Percentiles rank a stretch among this genome's conserved stretches.
Evolutionary conservation across 148 eudicot species (phyloP).

Genomic region (Dysphania ambrosioides): DNA sequence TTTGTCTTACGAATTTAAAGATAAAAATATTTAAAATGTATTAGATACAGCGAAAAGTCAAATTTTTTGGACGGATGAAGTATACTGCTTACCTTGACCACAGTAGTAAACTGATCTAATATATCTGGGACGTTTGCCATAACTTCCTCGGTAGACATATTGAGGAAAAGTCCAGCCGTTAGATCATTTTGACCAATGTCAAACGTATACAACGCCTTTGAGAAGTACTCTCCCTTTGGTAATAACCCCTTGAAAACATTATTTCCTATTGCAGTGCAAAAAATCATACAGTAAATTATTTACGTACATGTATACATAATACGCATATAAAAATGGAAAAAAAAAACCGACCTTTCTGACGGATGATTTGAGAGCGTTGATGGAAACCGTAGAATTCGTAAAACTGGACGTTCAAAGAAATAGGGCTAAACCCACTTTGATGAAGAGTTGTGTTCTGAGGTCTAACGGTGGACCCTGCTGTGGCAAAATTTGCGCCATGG

Average conservation of each 20-base stretch:
- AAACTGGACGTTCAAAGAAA: slow-evolving; percentile 65
- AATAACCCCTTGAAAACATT: slow-evolving; percentile 44
- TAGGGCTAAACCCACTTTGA: slow-evolving; percentile 74
- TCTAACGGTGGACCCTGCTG: slow-evolving; percentile 82
- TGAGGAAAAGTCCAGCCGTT: slow-evolving; percentile 55
- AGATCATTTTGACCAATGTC: slow-evolving; percentile 94
- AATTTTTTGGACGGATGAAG: no score
- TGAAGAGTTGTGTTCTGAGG: slow-evolving; percentile 68
- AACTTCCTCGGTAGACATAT: slow-evolving; percentile 68
- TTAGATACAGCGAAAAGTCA: no score
- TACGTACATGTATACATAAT: no score
- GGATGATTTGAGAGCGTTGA: slow-evolving; percentile 64
- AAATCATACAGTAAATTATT: no score
- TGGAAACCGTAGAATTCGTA: slow-evolving; percentile 68
- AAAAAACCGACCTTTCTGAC: slow-evolving; percentile 40
- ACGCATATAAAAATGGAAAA: neutral
- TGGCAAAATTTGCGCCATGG: slow-evolving; percentile 91
- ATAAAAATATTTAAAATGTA: no score
- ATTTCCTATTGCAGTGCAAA: slow-evolving; percentile 35
- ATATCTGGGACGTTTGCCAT: slow-evolving; percentile 60
- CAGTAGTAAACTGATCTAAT: slow-evolving; percentile 47
- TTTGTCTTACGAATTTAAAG: no score
- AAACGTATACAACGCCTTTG: slow-evolving; percentile 66
- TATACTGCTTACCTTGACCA: slow-evolving; percentile 46
- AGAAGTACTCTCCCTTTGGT: slow-evolving; percentile 55